Evolutionary conservation across 805 yeast species (phyloP).

Genomic region (Metschnikowia lunata): DNA sequence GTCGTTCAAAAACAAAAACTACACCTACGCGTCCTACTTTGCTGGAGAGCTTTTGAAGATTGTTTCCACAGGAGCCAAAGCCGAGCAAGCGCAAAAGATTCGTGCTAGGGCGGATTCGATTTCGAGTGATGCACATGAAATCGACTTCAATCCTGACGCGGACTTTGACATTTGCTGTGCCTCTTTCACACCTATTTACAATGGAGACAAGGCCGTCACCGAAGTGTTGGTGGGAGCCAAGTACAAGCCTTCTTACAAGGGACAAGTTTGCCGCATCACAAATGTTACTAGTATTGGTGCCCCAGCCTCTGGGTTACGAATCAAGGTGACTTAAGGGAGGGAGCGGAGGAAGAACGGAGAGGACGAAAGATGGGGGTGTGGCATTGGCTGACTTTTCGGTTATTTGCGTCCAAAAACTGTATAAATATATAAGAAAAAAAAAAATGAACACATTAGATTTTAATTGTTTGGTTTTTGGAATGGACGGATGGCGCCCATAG

Average conservation of each 20-base stretch:
- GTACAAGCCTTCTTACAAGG: conserved; percentile 74
- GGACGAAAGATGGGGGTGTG: no score
- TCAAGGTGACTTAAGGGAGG: conserved; percentile 22
- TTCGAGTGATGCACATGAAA: conserved; percentile 81
- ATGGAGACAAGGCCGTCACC: conserved; percentile 58
- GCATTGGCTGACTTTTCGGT: no score
- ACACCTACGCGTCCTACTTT: conserved; percentile 81
- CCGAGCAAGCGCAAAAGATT: conserved; percentile 83
- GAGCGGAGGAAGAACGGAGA: no score
- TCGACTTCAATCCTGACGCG: conserved; percentile 89
- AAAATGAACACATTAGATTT: no score
- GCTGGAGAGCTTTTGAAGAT: conserved; percentile 78
- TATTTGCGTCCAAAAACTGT: not conserved
- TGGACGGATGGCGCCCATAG: no score
- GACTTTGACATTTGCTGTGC: conserved; percentile 87
- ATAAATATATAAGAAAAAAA: no score
- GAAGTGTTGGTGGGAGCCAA: conserved; percentile 91
- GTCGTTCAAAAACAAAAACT: conserved; percentile 84
- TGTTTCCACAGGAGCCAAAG: conserved; percentile 69
- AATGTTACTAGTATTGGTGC: conserved; percentile 79
- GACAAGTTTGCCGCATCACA: conserved; percentile 73
- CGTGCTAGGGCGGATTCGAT: conserved; percentile 74
- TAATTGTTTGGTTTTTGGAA: no score
- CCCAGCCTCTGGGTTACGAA: conserved; percentile 84
- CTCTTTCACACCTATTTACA: conserved; percentile 83